Percentiles rank a stretch among this genome's conserved stretches.
phyloP scores from a whole-genome alignment of 305 asterid genomes.

The Solanum chacoense region DNA sequence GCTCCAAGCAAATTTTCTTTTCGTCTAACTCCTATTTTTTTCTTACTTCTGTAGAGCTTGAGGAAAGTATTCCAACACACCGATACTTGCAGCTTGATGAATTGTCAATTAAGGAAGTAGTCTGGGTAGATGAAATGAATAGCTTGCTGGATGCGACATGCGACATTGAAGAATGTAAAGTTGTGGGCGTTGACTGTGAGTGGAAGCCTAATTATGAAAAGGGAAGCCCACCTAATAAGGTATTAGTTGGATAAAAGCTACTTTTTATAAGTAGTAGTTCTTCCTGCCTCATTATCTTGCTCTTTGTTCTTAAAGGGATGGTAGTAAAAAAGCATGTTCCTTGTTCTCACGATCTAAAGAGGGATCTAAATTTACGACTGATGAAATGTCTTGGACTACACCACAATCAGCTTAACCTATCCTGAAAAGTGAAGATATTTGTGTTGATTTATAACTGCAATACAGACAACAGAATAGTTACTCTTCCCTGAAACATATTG shows the following conservation, averaged over 20 bases:
- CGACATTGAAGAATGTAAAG: slow-evolving; percentile 66
- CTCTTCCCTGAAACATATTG: slow-evolving; percentile 3
- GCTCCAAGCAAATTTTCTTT: not conserved
- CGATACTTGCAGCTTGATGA: slow-evolving; percentile 66
- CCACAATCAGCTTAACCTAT: not conserved
- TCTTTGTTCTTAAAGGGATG: not conserved
- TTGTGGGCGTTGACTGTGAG: slow-evolving; percentile 88
- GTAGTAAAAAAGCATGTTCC: not conserved
- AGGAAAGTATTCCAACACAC: slow-evolving; percentile 28
- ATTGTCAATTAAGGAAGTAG: slow-evolving; percentile 55
- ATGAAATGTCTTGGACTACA: not conserved
- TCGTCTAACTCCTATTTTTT: not conserved
- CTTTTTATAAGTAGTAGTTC: not conserved
- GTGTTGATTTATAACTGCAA: not conserved
- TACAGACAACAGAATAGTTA: not conserved
- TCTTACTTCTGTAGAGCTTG: slow-evolving; percentile 37
- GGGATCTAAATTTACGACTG: not conserved
- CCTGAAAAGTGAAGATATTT: not conserved
- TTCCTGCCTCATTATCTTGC: not conserved
- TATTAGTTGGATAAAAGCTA: slow-evolving; percentile 3
- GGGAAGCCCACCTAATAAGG: slow-evolving; percentile 76
- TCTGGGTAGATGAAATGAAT: slow-evolving; percentile 69
- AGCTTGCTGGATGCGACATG: slow-evolving; percentile 45
- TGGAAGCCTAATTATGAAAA: slow-evolving; percentile 89
- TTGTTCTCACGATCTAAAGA: not conserved